A percentile compares a stretch with the other conserved stretches of the same genome.
Evolutionary conservation across 305 asterid species (phyloP).

Genomic region (Plantago coronopus): DNA sequence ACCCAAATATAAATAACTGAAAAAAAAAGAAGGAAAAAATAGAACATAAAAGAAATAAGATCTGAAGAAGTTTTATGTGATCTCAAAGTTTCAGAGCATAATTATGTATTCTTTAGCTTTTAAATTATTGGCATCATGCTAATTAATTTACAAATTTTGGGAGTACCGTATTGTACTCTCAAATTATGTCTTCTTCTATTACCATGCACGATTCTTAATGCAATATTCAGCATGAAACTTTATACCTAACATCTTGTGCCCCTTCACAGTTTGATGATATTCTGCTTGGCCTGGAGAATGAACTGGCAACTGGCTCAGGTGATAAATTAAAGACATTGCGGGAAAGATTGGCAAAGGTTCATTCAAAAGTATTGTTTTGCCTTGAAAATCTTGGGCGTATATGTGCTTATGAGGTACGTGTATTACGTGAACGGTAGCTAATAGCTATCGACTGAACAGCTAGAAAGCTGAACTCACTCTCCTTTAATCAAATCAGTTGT

Average conservation of each 20-base stretch:
- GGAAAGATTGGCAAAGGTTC: constrained; percentile 47
- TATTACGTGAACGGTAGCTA: background rate
- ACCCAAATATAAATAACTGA: too few species aligned
- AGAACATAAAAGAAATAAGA: background rate
- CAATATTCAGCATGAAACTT: constrained; percentile 10
- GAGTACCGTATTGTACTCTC: constrained; percentile 2
- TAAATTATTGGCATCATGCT: background rate
- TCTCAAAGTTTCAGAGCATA: too few species aligned
- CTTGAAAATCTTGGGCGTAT: constrained; percentile 76
- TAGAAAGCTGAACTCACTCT: constrained; percentile 3
- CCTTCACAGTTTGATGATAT: constrained; percentile 52
- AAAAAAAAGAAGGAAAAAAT: too few species aligned
- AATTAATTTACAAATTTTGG: background rate
- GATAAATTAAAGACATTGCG: constrained; percentile 32
- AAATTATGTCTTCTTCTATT: background rate
- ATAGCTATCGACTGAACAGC: constrained; percentile 1
- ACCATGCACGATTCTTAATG: too few species aligned
- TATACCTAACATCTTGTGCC: constrained; percentile 10
- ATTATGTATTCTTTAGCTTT: background rate
- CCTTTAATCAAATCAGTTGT: constrained; percentile 10
- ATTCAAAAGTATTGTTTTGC: constrained; percentile 54
- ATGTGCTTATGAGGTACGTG: constrained; percentile 70
- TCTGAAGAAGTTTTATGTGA: background rate
- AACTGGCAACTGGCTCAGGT: constrained; percentile 29
- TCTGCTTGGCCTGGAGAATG: constrained; percentile 42